Base-by-base conservation (phyloP, 257 asterid genomes). In the Solanum okadae region DNA sequence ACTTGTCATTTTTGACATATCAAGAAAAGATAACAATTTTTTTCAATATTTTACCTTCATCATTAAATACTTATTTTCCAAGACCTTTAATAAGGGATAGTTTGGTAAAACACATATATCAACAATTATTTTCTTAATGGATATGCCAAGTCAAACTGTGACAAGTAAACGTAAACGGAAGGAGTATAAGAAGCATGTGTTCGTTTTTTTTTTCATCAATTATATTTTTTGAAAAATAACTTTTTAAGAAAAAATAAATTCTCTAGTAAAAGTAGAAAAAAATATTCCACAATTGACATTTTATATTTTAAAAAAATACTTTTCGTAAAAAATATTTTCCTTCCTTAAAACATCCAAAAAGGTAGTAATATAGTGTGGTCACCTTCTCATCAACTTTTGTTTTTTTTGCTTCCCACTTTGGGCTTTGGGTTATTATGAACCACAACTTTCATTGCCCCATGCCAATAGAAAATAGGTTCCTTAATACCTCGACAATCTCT, bases 111-210 rank as follows among this genome's bases (percentile, higher is more conserved):
- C 15, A 49, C 22, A 49, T 49, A 49, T 49, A 2, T 15, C 59
- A 49, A 49, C 0, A 15, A 15, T 49, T 49, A 49, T 49, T 49
- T 49, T 49, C 3, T 2, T 49, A 5, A 49, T 15, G 0, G 3
- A 0, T 49, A 15, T 15, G 3, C 0, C 59, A 49, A 49, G 1
- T 49, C 22, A 49, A 49, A 5, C 3, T 2, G 8, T 49, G 8
- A 15, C 8, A 49, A 49, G 7, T 5, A 49, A 15, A 15, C 0
- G 0, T 49, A 2, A 49, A 49, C 0, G 1, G 8, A 49, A 0
- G 22, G 1, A 49, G 8, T 49, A 49, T 59, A 59, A 63, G 16
- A 63, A 65, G 13, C 3, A n/a, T 61, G 29, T 9, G 14, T 23
- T 61, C 3, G 1, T 12, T 4, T n/a, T 11, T n/a, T 11, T 65